Conservation (phyloP, 768 basidiomycete species). For the Hortiboletus flavorubellus region DNA sequence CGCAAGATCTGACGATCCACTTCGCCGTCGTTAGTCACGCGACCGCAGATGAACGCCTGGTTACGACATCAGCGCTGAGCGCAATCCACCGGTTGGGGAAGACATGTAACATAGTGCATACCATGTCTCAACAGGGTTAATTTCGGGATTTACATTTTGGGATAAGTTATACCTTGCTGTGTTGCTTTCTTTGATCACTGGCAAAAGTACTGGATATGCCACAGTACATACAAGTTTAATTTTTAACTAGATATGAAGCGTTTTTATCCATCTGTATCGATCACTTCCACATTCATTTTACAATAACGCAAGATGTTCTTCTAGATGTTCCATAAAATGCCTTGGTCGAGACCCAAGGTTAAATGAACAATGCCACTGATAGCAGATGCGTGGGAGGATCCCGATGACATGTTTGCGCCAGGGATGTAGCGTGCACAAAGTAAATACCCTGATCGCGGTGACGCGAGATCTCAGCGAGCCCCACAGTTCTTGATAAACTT, state of each 20-base stretch:
- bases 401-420: neutral
- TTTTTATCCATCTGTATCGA: conserved; percentile 16
- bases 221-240: conserved; percentile 15
- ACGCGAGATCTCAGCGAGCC: conserved; percentile 27
- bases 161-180: conserved; percentile 27
- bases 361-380: conserved; percentile 10
- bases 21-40: conserved; percentile 23
- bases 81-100: conserved; percentile 16
- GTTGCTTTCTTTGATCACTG: conserved; percentile 1
- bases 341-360: conserved; percentile 11
- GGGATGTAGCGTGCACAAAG: neutral
- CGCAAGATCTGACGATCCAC: conserved; percentile 14
- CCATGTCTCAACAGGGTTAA: conserved; percentile 24
- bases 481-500: conserved; percentile 10
- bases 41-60: conserved; percentile 27
- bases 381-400: conserved; percentile 5
- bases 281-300: conserved; percentile 8
- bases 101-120: conserved; percentile 15
- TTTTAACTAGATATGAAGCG: conserved; percentile 5
- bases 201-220: conserved; percentile 24
- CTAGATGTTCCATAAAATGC: neutral
- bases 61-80: conserved; percentile 23
- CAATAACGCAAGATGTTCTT: conserved; percentile 5
- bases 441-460: conserved; percentile 7
- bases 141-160: conserved; percentile 19